These are phyloP conservation scores for Platismatia glauca DNA, from an alignment of 495 filamentous ascomycete genomes.

Conservation along the genomic window DNA sequence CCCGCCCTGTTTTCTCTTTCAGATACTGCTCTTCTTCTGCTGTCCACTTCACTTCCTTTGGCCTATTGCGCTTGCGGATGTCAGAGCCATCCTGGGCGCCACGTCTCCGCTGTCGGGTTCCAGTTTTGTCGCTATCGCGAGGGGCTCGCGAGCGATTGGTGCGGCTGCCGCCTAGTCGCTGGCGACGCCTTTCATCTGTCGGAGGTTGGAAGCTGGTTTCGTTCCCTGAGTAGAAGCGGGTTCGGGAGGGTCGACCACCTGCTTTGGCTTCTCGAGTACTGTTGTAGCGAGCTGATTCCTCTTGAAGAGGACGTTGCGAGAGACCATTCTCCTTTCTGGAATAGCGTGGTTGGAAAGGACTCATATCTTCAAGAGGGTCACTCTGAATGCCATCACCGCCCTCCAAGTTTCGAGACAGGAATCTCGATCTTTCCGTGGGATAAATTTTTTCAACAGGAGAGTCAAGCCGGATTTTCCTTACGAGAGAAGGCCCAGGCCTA, in stretches of 20 bases:
- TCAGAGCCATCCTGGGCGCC: background rate
- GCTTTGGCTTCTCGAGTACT: background rate
- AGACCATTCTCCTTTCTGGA: background rate
- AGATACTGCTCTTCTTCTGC: conserved; percentile 14
- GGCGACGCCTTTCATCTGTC: background rate
- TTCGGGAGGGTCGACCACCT: background rate
- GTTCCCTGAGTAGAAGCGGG: background rate
- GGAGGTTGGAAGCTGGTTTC: background rate
- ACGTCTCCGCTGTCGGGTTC: background rate
- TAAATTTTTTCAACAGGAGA: background rate
- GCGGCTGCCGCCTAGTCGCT: background rate
- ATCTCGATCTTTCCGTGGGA: background rate
- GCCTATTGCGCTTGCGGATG: background rate
- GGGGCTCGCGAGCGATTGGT: background rate
- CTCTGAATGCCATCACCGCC: background rate
- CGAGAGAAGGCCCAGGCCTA: background rate
- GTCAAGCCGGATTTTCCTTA: background rate
- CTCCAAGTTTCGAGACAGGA: background rate
- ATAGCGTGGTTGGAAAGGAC: background rate
- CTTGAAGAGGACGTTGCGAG: background rate
- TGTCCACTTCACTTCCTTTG: background rate
- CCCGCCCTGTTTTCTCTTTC: background rate
- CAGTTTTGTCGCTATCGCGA: background rate
- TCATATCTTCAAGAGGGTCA: background rate
- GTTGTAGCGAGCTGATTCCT: background rate